A percentile compares a stretch with the other conserved stretches of the same genome.
Evolutionary conservation across 2,329 filamentous ascomycete genomes (phyloP).

Genomic region (Graphium sp.): DNA sequence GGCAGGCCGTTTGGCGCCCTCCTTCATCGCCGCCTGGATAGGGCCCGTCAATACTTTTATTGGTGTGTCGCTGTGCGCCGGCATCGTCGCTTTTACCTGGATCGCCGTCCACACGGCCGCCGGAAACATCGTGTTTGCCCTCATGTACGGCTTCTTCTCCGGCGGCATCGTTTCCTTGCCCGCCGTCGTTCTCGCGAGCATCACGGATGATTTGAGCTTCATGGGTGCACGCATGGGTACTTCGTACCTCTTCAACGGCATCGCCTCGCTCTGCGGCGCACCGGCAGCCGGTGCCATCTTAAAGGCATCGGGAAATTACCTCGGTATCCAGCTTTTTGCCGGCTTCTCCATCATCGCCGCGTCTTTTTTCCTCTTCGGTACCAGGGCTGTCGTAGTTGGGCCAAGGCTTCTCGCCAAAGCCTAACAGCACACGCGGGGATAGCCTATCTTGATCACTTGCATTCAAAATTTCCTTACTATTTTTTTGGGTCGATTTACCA

Average conservation of each 20-base stretch:
- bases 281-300: constrained; percentile 20
- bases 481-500: too few species aligned
- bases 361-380: not conserved
- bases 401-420: too few species aligned
- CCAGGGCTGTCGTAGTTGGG: too few species aligned
- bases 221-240: constrained; percentile 28
- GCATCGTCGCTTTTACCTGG: constrained; percentile 20
- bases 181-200: constrained; percentile 20
- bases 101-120: constrained; percentile 16
- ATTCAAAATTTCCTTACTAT: too few species aligned
- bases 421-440: too few species aligned
- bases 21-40: constrained; percentile 21
- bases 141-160: constrained; percentile 28
- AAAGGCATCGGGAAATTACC: constrained; percentile 7
- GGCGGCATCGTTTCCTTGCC: constrained; percentile 25
- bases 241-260: constrained; percentile 16
- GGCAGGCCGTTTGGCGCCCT: constrained; percentile 28
- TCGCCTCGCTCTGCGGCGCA: constrained; percentile 17
- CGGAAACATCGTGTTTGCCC: constrained; percentile 21
- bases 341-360: constrained; percentile 1
- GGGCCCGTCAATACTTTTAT: constrained; percentile 23
- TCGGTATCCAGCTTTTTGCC: constrained; percentile 3
- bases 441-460: too few species aligned
- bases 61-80: constrained; percentile 14
- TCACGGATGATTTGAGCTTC: constrained; percentile 20